Evolutionary conservation across 176 grass and related monocot genomes (phyloP).

Genomic region (Puccinellia tenuiflora): DNA sequence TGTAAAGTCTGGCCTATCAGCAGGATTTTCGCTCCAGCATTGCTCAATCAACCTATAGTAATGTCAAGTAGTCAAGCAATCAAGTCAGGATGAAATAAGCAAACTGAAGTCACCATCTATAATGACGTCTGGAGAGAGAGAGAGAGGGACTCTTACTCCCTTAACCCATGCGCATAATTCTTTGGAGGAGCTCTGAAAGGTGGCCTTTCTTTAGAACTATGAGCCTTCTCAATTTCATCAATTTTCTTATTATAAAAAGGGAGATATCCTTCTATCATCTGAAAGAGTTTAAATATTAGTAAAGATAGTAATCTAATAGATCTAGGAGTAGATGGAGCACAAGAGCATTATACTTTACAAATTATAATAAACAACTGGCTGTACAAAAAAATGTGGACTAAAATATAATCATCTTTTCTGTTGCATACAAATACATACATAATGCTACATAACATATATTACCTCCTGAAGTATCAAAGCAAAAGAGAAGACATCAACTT

Average conservation of each 20-base stretch:
- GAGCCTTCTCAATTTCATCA: slow-evolving; percentile 69
- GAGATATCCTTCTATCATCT: slow-evolving; percentile 95
- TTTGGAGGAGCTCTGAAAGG: slow-evolving; percentile 68
- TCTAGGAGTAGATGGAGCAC: not conserved
- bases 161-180: slow-evolving; percentile 64
- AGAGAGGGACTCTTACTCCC: slow-evolving; percentile 47
- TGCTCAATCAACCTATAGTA: slow-evolving; percentile 79
- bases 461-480: slow-evolving; percentile 97
- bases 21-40: slow-evolving; percentile 91
- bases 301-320: not conserved
- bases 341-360: not conserved
- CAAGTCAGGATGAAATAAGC: not conserved
- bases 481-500: slow-evolving; percentile 97
- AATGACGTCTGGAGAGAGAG: not conserved
- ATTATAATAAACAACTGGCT: slow-evolving; percentile 1
- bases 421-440: not conserved
- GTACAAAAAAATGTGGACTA: not conserved
- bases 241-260: slow-evolving; percentile 71
- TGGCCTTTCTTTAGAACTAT: slow-evolving; percentile 86
- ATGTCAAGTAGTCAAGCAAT: not conserved
- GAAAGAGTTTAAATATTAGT: slow-evolving; percentile 16
- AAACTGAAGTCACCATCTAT: not conserved
- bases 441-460: slow-evolving; percentile 10
- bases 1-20: slow-evolving; percentile 71
- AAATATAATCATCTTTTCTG: not conserved